A percentile compares a stretch with the other conserved stretches of the same genome.
These are phyloP conservation scores for Xylaria longipes DNA, from an alignment of 495 filamentous ascomycete species.

Conservation along the genomic window DNA sequence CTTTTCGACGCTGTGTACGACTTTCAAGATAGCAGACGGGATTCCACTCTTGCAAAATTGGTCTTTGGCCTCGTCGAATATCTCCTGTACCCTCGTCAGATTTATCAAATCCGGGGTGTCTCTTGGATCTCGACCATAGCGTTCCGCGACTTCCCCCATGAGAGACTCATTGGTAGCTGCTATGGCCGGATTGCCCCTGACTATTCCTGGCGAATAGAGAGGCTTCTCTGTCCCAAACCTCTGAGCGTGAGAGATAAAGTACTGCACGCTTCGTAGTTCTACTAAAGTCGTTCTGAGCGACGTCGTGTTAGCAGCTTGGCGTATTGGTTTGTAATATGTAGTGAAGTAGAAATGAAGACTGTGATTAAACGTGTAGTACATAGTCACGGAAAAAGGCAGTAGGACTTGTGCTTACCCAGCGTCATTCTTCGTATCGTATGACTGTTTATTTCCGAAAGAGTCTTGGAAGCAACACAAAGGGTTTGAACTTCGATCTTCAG, in stretches of 20 bases:
- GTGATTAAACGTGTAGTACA: not conserved
- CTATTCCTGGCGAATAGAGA: not conserved
- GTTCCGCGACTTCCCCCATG: not conserved
- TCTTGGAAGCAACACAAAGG: not conserved
- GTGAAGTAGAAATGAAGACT: not conserved
- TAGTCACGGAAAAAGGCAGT: not conserved
- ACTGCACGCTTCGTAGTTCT: not conserved
- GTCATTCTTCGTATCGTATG: not conserved
- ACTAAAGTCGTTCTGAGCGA: not conserved
- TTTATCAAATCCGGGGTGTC: not conserved
- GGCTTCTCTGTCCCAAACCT: not conserved
- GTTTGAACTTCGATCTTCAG: not conserved
- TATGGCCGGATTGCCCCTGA: not conserved
- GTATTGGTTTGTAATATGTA: not conserved
- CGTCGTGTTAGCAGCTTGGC: not conserved
- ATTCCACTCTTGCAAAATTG: not conserved
- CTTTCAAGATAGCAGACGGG: not conserved
- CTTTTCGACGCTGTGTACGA: not conserved
- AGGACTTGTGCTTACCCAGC: not conserved
- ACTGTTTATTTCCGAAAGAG: not conserved
- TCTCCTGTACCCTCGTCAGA: not conserved
- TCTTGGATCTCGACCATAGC: not conserved
- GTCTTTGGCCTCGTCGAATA: not conserved
- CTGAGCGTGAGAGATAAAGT: not conserved
- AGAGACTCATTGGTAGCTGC: not conserved